A percentile compares a stretch with the other conserved stretches of the same genome.
These are phyloP conservation scores for Priceomyces fermenticarens DNA, from an alignment of 805 yeast species.

Conservation along the genomic window DNA sequence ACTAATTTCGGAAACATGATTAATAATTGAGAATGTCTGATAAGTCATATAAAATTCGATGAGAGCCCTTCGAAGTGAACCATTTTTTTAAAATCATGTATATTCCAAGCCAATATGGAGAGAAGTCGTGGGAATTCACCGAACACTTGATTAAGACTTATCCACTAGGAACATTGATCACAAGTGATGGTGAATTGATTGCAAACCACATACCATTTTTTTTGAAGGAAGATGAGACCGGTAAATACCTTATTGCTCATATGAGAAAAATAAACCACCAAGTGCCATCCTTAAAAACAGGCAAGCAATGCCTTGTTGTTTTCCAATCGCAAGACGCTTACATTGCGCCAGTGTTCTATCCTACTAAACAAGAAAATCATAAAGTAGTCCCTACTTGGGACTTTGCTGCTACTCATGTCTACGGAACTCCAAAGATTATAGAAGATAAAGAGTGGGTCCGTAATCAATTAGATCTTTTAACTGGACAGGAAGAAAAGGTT, in stretches of 20 bases:
- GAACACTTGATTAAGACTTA: conserved; percentile 40
- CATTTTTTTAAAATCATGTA: conserved; percentile 23
- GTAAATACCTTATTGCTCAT: conserved; percentile 49
- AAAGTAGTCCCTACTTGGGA: conserved; percentile 74
- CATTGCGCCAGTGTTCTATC: conserved; percentile 59
- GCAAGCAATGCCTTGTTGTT: conserved; percentile 44
- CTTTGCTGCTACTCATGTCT: conserved; percentile 53
- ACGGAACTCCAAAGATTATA: conserved; percentile 47
- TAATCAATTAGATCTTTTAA: conserved; percentile 41
- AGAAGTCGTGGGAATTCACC: conserved; percentile 34
- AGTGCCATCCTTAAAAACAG: conserved; percentile 34
- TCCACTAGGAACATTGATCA: conserved; percentile 54
- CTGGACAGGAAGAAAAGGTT: conserved; percentile 45
- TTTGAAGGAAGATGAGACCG: conserved; percentile 32
- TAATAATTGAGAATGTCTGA: no score
- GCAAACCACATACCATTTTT: conserved; percentile 61
- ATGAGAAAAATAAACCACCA: conserved; percentile 54
- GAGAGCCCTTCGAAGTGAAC: no score
- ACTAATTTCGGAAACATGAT: no score
- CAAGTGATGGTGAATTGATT: conserved; percentile 38
- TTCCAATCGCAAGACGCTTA: conserved; percentile 54
- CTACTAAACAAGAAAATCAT: conserved; percentile 52
- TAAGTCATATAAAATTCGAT: no score
- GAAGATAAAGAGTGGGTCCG: conserved; percentile 47
- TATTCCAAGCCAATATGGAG: conserved; percentile 31